Conservation (phyloP, 805 yeast genomes). For the Debaryomyces hansenii region DNA sequence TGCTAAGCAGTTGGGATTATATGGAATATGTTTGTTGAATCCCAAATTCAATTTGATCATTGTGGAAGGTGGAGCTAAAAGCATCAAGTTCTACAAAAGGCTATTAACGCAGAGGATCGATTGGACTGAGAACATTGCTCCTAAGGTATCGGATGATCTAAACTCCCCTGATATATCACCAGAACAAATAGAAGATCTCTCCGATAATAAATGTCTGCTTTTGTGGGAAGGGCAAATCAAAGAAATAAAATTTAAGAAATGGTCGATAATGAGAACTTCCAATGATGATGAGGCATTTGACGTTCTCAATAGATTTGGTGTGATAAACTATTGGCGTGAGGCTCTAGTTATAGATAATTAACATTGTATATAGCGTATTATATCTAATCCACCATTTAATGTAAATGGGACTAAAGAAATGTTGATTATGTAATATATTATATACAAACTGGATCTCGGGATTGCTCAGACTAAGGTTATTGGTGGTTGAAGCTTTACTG, state of each 20-base stretch:
- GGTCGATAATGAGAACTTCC: constrained; percentile 63
- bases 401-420: too few species aligned
- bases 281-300: constrained; percentile 51
- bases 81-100: constrained; percentile 61
- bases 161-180: constrained; percentile 5
- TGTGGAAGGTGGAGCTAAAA: constrained; percentile 71
- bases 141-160: constrained; percentile 17
- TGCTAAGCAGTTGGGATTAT: constrained; percentile 68
- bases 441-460: background rate
- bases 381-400: too few species aligned
- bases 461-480: background rate
- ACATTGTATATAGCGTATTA: background rate
- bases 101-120: constrained; percentile 60
- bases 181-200: constrained; percentile 29
- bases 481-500: too few species aligned
- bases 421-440: too few species aligned
- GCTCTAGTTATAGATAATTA: constrained; percentile 13
- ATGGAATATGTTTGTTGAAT: constrained; percentile 59
- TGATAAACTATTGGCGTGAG: constrained; percentile 62
- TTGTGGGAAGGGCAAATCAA: constrained; percentile 73
- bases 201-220: constrained; percentile 45
- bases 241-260: constrained; percentile 56
- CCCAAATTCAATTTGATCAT: constrained; percentile 57
- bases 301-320: constrained; percentile 49
- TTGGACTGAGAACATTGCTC: constrained; percentile 60